Percentiles rank a stretch among this genome's conserved stretches.
phyloP scores from a whole-genome alignment of 177 flowering plant genomes.

The Vitis hybrid region DNA sequence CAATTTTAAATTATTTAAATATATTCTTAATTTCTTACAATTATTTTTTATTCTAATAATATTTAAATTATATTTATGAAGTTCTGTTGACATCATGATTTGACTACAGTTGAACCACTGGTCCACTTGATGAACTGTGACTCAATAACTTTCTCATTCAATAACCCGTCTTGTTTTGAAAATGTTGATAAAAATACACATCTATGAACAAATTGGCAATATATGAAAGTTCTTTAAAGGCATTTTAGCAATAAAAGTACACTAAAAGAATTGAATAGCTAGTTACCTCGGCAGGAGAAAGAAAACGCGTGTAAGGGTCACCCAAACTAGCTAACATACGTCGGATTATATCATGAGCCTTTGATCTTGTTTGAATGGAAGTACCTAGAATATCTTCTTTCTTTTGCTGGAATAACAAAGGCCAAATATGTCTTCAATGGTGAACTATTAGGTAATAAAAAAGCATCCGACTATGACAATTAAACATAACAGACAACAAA shows the following conservation, averaged over 20 bases:
- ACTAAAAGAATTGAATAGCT: not conserved
- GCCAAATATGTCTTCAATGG: not conserved
- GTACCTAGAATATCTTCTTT: constrained; percentile 50
- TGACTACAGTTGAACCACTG: too few relatives aligned
- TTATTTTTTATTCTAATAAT: too few relatives aligned
- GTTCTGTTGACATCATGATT: too few relatives aligned
- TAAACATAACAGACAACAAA: not conserved
- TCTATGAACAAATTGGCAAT: not conserved
- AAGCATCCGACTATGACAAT: not conserved
- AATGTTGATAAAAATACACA: too few relatives aligned
- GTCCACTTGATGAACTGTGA: too few relatives aligned
- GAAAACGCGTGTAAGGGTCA: constrained; percentile 89
- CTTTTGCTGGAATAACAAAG: constrained; percentile 47
- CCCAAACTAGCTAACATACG: constrained; percentile 81
- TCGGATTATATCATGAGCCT: constrained; percentile 75
- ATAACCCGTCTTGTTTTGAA: too few relatives aligned
- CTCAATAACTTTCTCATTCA: too few relatives aligned
- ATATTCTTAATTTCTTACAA: too few relatives aligned
- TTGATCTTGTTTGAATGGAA: constrained; percentile 67
- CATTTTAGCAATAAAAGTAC: not conserved
- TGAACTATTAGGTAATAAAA: not conserved
- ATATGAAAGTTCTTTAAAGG: not conserved
- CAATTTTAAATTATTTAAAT: too few relatives aligned
- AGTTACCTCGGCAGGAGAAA: constrained; percentile 77
- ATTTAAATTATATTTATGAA: too few relatives aligned